Base-by-base conservation (phyloP, 768 basidiomycete genomes). In the Amanita inopinata region DNA sequence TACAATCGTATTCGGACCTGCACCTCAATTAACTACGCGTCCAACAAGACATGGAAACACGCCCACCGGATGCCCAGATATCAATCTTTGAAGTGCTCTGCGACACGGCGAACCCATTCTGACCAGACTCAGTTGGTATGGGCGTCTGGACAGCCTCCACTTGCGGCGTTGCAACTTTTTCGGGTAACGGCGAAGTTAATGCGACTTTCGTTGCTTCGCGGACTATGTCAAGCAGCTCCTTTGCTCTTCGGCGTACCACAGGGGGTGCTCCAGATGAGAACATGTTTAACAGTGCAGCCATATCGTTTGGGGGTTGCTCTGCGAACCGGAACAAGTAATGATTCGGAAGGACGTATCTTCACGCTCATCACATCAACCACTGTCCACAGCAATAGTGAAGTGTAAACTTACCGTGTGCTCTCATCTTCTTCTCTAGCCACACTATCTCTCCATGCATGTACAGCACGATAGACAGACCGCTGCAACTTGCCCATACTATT, bases 361-460 rank as follows among this genome's bases (percentile, higher is more conserved):
- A 14, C 15, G 17, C 2, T 14, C 7, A 17, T 37, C 22, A 30
- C 22, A 6, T n/a, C n/a, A n/a, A n/a, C n/a, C n/a, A n/a, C n/a
- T n/a, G n/a, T n/a, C n/a, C n/a, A n/a, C n/a, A n/a, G n/a, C 7
- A 43, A n/a, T 11, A 39, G 17, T 27, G 6, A 17, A 14, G 40
- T 9, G 11, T 23, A 41, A 2, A 61, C 75, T 33, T 56, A 91
- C 81, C 82, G 65, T 6, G 74, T 73, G 54, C 86, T 87, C 60
- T 96, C 92, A 56, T 97, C 93, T 52, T 90, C 85, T 43, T 81
- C 76, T 38, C 88, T 68, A 2, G 88, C 86, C 1, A 80, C 62
- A 8, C 57, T 54, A 58, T 97, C 92, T 46, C 93, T 69, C 93
- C 92, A 97, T 24, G 63, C 66, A 59, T 93, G 88, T 9, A 94